Base-by-base conservation (phyloP, 2,329 filamentous ascomycete species). In the Didymella pomorum region DNA sequence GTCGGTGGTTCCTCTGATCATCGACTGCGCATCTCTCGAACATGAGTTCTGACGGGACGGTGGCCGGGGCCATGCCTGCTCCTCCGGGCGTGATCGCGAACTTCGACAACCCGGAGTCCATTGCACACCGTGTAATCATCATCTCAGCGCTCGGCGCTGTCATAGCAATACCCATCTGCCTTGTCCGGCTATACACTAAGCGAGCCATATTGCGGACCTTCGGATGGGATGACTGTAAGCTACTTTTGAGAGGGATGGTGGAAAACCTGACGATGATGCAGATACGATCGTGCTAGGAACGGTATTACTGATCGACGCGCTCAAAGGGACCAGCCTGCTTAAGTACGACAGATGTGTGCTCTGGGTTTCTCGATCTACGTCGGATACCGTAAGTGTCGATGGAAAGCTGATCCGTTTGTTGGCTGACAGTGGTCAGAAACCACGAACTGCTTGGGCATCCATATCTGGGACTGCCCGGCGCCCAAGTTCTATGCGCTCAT, bases 121-220 rank as follows among this genome's bases (percentile, higher is more conserved):
- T 65, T 28, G 63, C 61, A 18, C 52, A 63, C 43, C 63, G 58
- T 11, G 58, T 65, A 7, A 60, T 65, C 41, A 58, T 65, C 23
- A 52, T 52, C 12, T 52, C 53, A 4, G 56, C 62, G 35, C 23
- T 61, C 14, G 60, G 61, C 21, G 55, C 63, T 37, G 63, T 49
- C 10, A 45, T 65, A 8, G 42, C 58, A 2, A 54, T 63, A 20
- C 63, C 63, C 14, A 42, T 65, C 25, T 65, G 61, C 35, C 12
- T 47, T 3, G 18, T 63, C 11, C 58, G 63, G 3, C 12, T 65
- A n/a, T 65, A 65, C 31, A 65, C 61, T 16, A 65, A 62, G 42
- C 56, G 46, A 4, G 39, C 16, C 18, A 65, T 65, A 37, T 56
- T 65, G 14, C 61, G 63, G 10, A 61, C 60, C 25, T 47, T 60